Evolutionary conservation across 2,329 filamentous ascomycete genomes (phyloP).

Genomic region (Neurospora sp.): DNA sequence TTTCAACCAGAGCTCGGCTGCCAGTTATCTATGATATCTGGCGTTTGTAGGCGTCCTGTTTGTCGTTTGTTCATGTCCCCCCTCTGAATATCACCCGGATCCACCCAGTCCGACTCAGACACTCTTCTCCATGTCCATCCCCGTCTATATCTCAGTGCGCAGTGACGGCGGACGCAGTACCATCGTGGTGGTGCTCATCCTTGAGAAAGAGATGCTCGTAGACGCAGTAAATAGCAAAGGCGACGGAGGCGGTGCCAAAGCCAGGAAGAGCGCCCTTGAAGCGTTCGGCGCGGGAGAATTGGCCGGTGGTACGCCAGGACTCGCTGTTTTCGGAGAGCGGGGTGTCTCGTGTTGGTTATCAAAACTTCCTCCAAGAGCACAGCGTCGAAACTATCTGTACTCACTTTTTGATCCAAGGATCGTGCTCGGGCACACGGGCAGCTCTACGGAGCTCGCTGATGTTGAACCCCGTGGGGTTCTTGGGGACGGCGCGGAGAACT

Average conservation of each 20-base stretch:
- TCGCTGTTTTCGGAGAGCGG: slow-evolving; percentile 51
- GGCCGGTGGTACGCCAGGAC: slow-evolving; percentile 86
- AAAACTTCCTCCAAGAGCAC: neutral
- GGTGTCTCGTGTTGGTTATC: neutral
- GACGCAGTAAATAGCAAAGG: slow-evolving; percentile 80
- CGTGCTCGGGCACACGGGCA: slow-evolving; percentile 52
- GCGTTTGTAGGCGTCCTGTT: neutral
- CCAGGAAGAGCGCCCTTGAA: slow-evolving; percentile 83
- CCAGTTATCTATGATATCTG: neutral
- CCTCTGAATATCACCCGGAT: slow-evolving; percentile 5
- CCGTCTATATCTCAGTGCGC: slow-evolving; percentile 33
- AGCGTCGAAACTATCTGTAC: slow-evolving; percentile 22
- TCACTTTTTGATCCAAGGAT: slow-evolving; percentile 57
- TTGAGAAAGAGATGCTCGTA: slow-evolving; percentile 84
- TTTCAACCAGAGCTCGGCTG: neutral
- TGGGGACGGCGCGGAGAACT: slow-evolving; percentile 43
- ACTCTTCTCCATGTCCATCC: neutral
- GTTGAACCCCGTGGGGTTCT: slow-evolving; percentile 90
- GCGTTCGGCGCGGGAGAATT: slow-evolving; percentile 80
- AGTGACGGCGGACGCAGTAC: slow-evolving; percentile 4
- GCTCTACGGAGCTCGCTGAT: slow-evolving; percentile 68
- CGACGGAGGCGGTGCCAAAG: slow-evolving; percentile 82
- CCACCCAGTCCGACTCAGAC: neutral
- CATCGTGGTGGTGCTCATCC: slow-evolving; percentile 51
- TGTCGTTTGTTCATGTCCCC: neutral